Evolutionary conservation across 345 rosid genomes (phyloP).

Genomic region (Brassica incana): DNA sequence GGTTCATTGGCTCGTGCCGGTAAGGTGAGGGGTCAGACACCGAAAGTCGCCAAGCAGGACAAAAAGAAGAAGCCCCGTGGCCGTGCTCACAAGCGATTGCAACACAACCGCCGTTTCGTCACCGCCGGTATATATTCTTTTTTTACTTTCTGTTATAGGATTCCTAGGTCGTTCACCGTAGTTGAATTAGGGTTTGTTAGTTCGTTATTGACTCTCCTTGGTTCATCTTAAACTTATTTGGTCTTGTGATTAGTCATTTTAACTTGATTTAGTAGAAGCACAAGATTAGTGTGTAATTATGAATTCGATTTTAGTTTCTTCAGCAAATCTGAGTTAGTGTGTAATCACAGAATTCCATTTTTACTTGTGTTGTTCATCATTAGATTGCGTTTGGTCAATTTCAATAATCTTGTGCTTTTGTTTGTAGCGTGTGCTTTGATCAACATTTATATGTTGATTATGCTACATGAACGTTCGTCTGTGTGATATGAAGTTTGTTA

Average conservation of each 20-base stretch:
- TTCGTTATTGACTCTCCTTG: neutral
- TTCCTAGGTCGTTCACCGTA: neutral
- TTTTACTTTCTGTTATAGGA: neutral
- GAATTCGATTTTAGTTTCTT: neutral
- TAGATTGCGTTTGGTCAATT: neutral
- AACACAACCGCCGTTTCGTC: slow-evolving; percentile 25
- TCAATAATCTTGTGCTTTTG: neutral
- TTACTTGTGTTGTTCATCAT: neutral
- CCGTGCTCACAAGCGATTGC: slow-evolving; percentile 23
- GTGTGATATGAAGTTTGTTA: neutral
- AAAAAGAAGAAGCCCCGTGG: slow-evolving; percentile 26
- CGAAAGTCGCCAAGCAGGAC: slow-evolving; percentile 19
- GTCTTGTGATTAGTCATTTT: neutral
- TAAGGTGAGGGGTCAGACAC: slow-evolving; percentile 25
- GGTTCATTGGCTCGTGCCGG: slow-evolving; percentile 29
- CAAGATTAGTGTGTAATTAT: neutral
- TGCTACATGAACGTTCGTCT: neutral
- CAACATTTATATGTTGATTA: neutral
- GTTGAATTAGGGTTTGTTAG: neutral
- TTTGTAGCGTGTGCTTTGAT: neutral
- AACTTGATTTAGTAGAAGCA: neutral
- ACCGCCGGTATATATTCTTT: slow-evolving; percentile 4
- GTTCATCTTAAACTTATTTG: neutral
- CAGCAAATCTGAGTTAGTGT: neutral
- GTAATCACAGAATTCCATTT: too few species aligned